These are phyloP conservation scores for Boletus tomentosulus DNA, from an alignment of 768 basidiomycete genomes.

Conservation along the genomic window DNA sequence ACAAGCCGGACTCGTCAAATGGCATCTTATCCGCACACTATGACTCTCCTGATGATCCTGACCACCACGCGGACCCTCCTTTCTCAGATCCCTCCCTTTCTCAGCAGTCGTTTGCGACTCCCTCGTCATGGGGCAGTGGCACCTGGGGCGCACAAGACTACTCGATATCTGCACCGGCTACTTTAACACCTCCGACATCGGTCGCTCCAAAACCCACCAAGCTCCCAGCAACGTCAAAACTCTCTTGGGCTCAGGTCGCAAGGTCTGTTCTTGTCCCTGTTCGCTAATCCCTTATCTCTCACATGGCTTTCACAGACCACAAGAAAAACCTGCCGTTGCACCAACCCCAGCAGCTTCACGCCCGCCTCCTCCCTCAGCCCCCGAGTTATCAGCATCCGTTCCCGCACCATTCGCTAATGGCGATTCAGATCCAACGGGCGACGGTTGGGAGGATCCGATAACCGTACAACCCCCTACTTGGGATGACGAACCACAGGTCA, in stretches of 20 bases:
- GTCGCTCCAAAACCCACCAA: constrained; percentile 36
- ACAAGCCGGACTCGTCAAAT: constrained; percentile 17
- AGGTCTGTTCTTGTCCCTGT: constrained; percentile 33
- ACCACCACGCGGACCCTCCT: constrained; percentile 11
- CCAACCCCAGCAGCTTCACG: constrained; percentile 27
- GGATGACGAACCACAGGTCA: constrained; percentile 61
- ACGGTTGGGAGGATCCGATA: constrained; percentile 70
- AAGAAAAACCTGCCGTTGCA: constrained; percentile 56
- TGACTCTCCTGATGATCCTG: constrained; percentile 15
- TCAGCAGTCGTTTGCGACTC: constrained; percentile 23
- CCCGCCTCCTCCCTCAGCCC: constrained; percentile 10
- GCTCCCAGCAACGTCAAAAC: constrained; percentile 67
- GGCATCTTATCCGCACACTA: constrained; percentile 3
- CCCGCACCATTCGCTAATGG: constrained; percentile 28
- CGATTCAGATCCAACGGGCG: constrained; percentile 33
- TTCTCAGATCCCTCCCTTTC: constrained; percentile 8
- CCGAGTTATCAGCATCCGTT: constrained; percentile 23
- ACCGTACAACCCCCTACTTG: constrained; percentile 64
- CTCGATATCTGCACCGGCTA: constrained; percentile 27
- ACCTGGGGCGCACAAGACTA: constrained; percentile 34
- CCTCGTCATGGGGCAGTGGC: constrained; percentile 34
- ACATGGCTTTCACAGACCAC: constrained; percentile 40
- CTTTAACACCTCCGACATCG: constrained; percentile 20
- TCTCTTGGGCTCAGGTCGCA: constrained; percentile 86
- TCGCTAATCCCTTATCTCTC: not conserved